Percentiles rank a stretch among this genome's conserved stretches.
phyloP scores from a whole-genome alignment of 495 filamentous ascomycete species.

The Chlorociboria aeruginascens region DNA sequence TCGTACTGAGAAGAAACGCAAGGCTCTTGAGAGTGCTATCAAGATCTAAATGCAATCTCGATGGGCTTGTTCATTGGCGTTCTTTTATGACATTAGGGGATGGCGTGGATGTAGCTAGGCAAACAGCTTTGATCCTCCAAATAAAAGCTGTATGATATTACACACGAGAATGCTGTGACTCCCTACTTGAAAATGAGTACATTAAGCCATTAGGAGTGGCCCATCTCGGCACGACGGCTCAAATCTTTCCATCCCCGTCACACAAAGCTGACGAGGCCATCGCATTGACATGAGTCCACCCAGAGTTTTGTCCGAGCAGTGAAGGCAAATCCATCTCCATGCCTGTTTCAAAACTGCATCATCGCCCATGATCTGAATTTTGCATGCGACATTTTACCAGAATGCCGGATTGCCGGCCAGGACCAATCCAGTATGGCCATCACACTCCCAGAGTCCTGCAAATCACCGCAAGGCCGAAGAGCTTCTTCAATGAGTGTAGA shows the following conservation, averaged over 20 bases:
- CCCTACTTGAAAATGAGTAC: too few relatives aligned
- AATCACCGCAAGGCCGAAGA: too few relatives aligned
- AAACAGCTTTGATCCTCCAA: conserved; percentile 3
- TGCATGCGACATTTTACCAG: background rate
- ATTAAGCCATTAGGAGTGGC: too few relatives aligned
- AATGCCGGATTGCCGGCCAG: conserved; percentile 3
- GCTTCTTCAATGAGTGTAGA: too few relatives aligned
- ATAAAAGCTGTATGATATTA: conserved; percentile 20
- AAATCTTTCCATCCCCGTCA: too few relatives aligned
- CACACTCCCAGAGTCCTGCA: too few relatives aligned
- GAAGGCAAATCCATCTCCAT: too few relatives aligned
- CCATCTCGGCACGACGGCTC: too few relatives aligned
- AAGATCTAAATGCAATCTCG: conserved; percentile 62
- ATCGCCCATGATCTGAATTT: background rate
- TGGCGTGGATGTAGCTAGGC: conserved; percentile 14
- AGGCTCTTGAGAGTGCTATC: conserved; percentile 83
- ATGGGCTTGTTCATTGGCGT: conserved; percentile 5
- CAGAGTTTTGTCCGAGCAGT: too few relatives aligned
- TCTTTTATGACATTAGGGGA: conserved; percentile 18
- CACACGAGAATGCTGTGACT: background rate
- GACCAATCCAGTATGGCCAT: background rate
- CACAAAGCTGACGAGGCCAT: too few relatives aligned
- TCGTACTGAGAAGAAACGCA: conserved; percentile 89
- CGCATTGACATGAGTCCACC: too few relatives aligned
- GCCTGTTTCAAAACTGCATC: background rate